Evolutionary conservation across 2,329 filamentous ascomycete genomes (phyloP).

Genomic region (Xylariaceae sp.): DNA sequence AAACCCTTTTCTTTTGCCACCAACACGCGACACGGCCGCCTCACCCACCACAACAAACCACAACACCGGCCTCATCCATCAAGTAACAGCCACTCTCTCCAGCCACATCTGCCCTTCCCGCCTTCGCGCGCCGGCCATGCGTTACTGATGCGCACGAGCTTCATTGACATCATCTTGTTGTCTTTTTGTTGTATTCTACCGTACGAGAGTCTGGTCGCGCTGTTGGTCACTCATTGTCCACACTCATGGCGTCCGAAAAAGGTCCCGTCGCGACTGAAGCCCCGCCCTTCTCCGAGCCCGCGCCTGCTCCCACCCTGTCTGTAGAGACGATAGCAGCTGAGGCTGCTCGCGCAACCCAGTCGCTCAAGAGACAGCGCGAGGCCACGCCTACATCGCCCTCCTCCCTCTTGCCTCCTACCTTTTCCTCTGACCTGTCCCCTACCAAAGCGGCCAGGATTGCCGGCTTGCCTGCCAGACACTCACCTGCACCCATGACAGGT

Average conservation of each 20-base stretch:
- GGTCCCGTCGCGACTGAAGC: constrained; percentile 50
- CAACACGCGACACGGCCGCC: constrained; percentile 22
- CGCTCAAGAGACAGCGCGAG: constrained; percentile 47
- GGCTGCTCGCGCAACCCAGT: constrained; percentile 33
- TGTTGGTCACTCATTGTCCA: constrained; percentile 16
- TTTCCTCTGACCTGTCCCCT: constrained; percentile 44
- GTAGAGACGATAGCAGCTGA: constrained; percentile 41
- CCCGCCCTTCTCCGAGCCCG: constrained; percentile 37
- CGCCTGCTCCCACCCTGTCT: constrained; percentile 27
- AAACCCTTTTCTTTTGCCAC: background rate
- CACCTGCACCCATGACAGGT: constrained; percentile 48
- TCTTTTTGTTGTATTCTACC: constrained; percentile 22
- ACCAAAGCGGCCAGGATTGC: constrained; percentile 50
- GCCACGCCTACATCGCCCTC: constrained; percentile 40
- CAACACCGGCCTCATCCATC: too few species aligned
- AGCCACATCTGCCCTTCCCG: constrained; percentile 33
- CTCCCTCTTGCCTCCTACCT: constrained; percentile 27
- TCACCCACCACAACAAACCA: constrained; percentile 29
- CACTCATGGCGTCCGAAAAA: constrained; percentile 52
- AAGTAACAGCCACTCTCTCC: constrained; percentile 33
- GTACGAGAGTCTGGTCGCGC: constrained; percentile 23
- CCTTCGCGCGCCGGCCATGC: constrained; percentile 29
- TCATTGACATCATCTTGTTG: constrained; percentile 18
- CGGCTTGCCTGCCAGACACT: constrained; percentile 40
- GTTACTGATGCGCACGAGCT: constrained; percentile 31